These are phyloP conservation scores for Asterella californica DNA, from an alignment of 225 moss, liverwort and hornwort species.

Conservation along the genomic window DNA sequence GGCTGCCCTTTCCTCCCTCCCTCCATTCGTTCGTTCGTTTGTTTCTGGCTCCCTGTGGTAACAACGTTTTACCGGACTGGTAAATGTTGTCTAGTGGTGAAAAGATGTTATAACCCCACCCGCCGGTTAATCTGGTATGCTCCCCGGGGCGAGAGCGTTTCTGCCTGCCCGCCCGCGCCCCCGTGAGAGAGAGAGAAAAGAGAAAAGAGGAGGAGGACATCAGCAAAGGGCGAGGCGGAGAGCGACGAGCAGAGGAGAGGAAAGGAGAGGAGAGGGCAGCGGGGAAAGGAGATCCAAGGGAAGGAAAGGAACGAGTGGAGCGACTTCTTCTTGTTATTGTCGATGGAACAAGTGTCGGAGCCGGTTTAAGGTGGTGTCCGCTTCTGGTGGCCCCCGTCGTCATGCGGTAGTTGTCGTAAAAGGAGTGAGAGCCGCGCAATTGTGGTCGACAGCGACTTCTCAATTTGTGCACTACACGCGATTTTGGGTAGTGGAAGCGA, in stretches of 20 bases:
- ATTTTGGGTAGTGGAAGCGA: neutral
- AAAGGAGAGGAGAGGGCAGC: neutral
- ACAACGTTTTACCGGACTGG: conserved; percentile 1
- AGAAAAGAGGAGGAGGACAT: neutral
- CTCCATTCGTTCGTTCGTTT: neutral
- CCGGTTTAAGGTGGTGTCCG: neutral
- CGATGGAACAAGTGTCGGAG: conserved; percentile 1
- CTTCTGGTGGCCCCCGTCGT: conserved; percentile 1
- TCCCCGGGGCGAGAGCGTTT: neutral
- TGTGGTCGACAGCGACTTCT: neutral
- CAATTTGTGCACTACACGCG: neutral
- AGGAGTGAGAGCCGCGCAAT: conserved; percentile 2
- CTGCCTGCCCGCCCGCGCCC: neutral
- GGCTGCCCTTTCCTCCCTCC: neutral
- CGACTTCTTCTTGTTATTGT: conserved; percentile 3
- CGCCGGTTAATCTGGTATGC: conserved; percentile 24
- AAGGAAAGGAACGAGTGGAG: neutral
- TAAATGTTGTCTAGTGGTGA: neutral
- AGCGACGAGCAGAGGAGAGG: neutral
- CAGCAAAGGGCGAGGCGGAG: neutral
- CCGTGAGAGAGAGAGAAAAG: neutral
- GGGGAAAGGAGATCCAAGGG: neutral
- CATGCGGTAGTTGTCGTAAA: neutral
- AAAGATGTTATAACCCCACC: conserved; percentile 22
- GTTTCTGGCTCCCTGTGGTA: neutral